phyloP scores from a whole-genome alignment of 169 alveolate genomes.

The Plasmodium sp. region DNA sequence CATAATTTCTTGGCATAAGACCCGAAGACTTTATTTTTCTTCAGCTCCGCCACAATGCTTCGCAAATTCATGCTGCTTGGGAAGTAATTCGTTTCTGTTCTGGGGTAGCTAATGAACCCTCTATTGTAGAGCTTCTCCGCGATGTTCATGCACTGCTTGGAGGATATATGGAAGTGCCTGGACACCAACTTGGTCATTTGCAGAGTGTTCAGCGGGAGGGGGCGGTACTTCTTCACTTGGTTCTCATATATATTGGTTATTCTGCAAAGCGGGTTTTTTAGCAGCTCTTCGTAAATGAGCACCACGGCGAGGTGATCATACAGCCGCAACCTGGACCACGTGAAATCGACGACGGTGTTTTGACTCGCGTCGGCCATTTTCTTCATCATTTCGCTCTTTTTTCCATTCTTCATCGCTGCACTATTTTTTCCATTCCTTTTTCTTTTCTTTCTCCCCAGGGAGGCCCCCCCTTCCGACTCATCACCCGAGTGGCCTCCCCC shows the following conservation, averaged over 20 bases:
- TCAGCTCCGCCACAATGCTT: conserved; percentile 84
- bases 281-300: conserved; percentile 51
- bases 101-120: conserved; percentile 97
- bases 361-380: background rate
- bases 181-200: conserved; percentile 94
- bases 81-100: conserved; percentile 98
- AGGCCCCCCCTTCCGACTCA: background rate
- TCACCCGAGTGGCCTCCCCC: background rate
- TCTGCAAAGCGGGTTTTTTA: conserved; percentile 54
- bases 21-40: conserved; percentile 91
- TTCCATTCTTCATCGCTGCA: no score
- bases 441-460: background rate
- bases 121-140: conserved; percentile 97
- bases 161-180: conserved; percentile 87
- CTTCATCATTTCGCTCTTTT: background rate
- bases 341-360: conserved; percentile 43
- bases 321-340: conserved; percentile 69
- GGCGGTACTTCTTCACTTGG: conserved; percentile 82
- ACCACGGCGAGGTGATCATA: conserved; percentile 67
- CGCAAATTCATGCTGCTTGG: conserved; percentile 91
- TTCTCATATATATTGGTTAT: conserved; percentile 65
- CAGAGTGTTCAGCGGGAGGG: conserved; percentile 95
- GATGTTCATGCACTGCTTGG: conserved; percentile 93
- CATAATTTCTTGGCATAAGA: conserved; percentile 88
- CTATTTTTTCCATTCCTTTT: background rate